Evolutionary conservation across 352 stramenopile species (phyloP), one percentile per base, ranked within the genome.

Genomic region (Halophytophthora batemanensis): DNA sequence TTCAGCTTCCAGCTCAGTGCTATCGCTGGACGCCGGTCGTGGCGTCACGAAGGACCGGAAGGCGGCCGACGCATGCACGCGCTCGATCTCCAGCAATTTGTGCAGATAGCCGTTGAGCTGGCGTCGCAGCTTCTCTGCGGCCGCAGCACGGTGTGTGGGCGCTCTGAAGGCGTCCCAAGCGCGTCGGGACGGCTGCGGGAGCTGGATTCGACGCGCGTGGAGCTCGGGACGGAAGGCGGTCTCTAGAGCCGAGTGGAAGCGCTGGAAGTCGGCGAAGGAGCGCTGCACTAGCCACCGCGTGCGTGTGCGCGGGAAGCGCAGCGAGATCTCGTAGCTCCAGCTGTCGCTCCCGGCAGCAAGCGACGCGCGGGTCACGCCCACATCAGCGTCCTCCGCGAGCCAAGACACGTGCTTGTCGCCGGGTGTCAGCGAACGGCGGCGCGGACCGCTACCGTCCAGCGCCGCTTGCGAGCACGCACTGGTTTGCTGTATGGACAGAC

Each of bases 101-200:
- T 78, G 77, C 50, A 88, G 41, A 40, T 88, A 88, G 22, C 62
- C 53, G 50, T 86, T 88, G 23, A 88, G 59, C 48, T 77, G 68
- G 21, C 61, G 53, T n/a, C 64, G 56, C 22, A 82, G 61, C 18
- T 73, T 70, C 48, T 70, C 54, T 3, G 71, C 57, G 7, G 65
- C 54, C 17, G 53, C 34, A 22, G 70, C 59, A 1, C 67, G 59
- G 0, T 29, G 38, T 6, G 54, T 39, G 34, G 56, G 43, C 18
- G 59, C 55, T 1, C 53, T 50, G 33, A 75, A 61, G 6, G 67
- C 46, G 54, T 68, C 67, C 63, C 61, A 80, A 3, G 56, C 59
- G 37, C 77, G 58, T 18, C 64, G 41, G 42, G 72, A 56, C 0
- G 70, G 64, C n/a, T 63, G 64, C n/a, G 75, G 72, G 8, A 86